Evolutionary conservation across 2,329 filamentous ascomycete genomes (phyloP).

Genomic region (Sporothrix mexicana): DNA sequence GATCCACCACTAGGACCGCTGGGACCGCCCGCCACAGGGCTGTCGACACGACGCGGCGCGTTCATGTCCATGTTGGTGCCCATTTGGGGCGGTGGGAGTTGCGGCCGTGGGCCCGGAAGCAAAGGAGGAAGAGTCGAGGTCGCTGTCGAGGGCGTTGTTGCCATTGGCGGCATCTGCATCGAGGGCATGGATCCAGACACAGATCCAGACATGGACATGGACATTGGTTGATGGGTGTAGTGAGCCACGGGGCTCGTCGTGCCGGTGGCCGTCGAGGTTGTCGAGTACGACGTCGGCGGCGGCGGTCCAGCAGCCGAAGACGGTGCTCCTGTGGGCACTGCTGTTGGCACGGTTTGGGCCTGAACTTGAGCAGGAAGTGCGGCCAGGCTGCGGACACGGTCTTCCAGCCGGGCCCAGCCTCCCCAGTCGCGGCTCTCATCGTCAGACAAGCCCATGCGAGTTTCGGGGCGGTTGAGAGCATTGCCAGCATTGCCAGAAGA

Average conservation of each 20-base stretch:
- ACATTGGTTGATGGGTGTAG: conserved; percentile 33
- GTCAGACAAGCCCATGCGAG: conserved; percentile 58
- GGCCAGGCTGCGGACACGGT: conserved; percentile 62
- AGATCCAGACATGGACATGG: background rate
- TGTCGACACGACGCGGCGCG: conserved; percentile 6
- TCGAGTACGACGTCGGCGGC: conserved; percentile 20
- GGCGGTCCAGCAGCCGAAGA: conserved; percentile 32
- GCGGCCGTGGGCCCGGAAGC: background rate
- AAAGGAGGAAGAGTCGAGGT: background rate
- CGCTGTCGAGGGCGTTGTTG: background rate
- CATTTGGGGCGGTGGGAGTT: background rate
- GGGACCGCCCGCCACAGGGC: conserved; percentile 38
- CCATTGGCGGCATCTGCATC: conserved; percentile 39
- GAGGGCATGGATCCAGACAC: conserved; percentile 24
- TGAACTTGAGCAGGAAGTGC: conserved; percentile 39
- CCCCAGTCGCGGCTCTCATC: conserved; percentile 73
- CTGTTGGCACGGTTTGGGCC: too few relatives aligned
- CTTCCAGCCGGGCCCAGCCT: conserved; percentile 78
- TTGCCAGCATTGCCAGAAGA: conserved; percentile 48
- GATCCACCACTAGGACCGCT: background rate
- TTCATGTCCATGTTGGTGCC: conserved; percentile 4
- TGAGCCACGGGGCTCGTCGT: conserved; percentile 29
- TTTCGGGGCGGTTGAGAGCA: conserved; percentile 53
- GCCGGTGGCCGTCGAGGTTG: conserved; percentile 14
- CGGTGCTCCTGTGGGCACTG: conserved; percentile 35